Base-by-base conservation (phyloP, 345 rosid genomes). In the Camelina neglecta region DNA sequence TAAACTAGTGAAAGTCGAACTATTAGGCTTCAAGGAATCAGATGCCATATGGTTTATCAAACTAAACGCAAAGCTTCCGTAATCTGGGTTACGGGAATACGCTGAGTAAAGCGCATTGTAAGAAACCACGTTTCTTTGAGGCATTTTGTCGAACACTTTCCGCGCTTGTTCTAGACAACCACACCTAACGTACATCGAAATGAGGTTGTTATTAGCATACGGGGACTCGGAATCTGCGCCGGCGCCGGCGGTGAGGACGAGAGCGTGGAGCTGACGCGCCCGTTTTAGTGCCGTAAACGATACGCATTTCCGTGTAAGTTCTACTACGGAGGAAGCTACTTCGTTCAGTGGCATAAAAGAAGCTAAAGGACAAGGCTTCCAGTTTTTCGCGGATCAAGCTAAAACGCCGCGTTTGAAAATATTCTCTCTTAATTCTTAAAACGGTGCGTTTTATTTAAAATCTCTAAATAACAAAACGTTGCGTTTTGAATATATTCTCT, bases 61-160 rank as follows among this genome's bases (percentile, higher is more conserved):
- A 71, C 36, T 31, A 11, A 86, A 77, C 6, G 86, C 81, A 44
- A 45, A 72, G 24, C 67, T 21, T 54, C 80, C 85, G 71, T 53
- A 55, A 59, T 42, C 41, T 10, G 48, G 75, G 70, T 70, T 83
- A 54, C 88, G 88, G 21, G 95, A 87, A 78, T 79, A 92, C 15
- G 93, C 95, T 8, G 97, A 72, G 66, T 82, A 81, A 12, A 90
- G 86, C 3, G 95, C 89, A 62, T 92, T 94, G 49, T 85, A 80
- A 33, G 83, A 80, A n/a, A 93, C 88, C 2, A 82, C 12, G 71
- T 84, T 91, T 79, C 93, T 82, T 0, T 62, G 50, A 50, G 89
- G 93, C 89, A 92, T 91, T 89, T 73, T 73, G 66, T 87, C 96
- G 88, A 93, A 88, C 87, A 90, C 57, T 49, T 61, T 35, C 29